Evolutionary conservation across 2,329 filamentous ascomycete genomes (phyloP), one percentile per base, ranked within the genome.

Genomic region (Passalora sequoiae): DNA sequence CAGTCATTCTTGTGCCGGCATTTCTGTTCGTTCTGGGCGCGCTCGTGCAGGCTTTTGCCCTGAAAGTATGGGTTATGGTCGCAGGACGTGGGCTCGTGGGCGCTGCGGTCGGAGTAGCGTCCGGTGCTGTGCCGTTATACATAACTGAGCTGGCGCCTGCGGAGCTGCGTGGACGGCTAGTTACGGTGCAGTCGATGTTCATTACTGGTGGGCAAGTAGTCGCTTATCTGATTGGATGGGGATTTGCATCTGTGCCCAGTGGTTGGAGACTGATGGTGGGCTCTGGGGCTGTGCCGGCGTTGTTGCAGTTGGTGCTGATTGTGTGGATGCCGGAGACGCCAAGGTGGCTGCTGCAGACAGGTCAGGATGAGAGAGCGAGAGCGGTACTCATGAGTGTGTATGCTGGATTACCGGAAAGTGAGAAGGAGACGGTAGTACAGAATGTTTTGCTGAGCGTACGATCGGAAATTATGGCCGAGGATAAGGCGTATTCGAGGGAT

Each of bases 191-290:
- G 46, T 80, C 84, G 19, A 69, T 96, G 16, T 89, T 94, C 55
- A 83, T 96, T 44, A 95, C 89, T 0, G 72, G 86, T 8, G 91
- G 91, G 0, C 89, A 96, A 66, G 86, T 95, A 2, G 77, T 94
- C 15, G 89, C 91, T 2, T 96, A 96, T 64, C 62, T 94, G 1
- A 69, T 89, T 5, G 91, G 91, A 1, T 95, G 86, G 84, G 64
- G 74, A 0, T 83, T 94, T 35, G 75, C 80, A 4, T 49, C 50
- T 7, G 73, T 76, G 6, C 47, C 55, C 6, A 76, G 74, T 9
- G 87, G 84, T 1, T 97, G 91, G 89, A 74, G 88, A 38, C 94
- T 86, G 82, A 89, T 95, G 78, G 89, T 96, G 0, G 89, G 89
- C 0, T 66, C 96, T 0, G 91, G 89, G 1, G 85, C 85, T 6